Base-by-base conservation (phyloP, 345 rosid genomes). In the Gossypium turneri region DNA sequence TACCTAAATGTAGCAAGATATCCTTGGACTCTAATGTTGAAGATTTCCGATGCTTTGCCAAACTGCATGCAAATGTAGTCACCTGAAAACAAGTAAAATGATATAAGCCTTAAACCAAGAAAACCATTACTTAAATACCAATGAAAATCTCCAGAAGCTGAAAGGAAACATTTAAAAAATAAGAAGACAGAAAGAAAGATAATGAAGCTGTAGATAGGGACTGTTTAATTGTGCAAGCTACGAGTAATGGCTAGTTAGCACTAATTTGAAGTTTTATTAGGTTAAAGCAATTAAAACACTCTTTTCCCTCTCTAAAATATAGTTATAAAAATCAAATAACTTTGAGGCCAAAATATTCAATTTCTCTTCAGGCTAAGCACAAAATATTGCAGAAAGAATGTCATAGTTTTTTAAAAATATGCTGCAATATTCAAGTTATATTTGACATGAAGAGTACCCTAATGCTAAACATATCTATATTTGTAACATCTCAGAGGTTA, bases 11-110 rank as follows among this genome's bases (percentile, higher is more conserved):
- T 72, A 95, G 90, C 77, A 95, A 82, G 67, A 95, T 70, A 79
- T 95, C 99, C 81, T 89, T 91, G 48, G 98, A 89, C 87, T 95
- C 99, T 74, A 95, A 80, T 16, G 87, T 88, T 55, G 96, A 88
- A 47, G 99, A 95, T 80, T 93, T 93, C 64, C 99, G 87, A 82
- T 95, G 98, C 88, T 95, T 95, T 43, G 99, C 98, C 88, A 95
- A 81, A 81, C 79, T 89, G 87, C 98, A 88, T 10, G 96, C 92
- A 85, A 91, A 92, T 53, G 92, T 72, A 12, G 97, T 88, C 65
- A 91, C 98, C 99, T 95, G 90, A 75, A 73, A 66, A 57, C 1
- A 47, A 38, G 75, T n/a, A 50, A 38, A 50, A 59, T 16, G 8
- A 73, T 57, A 17, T 6, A 22, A 58, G 66, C 25, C 19, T 56